Evolutionary conservation across 768 basidiomycete species (phyloP).

Genomic region (Macrolepiota fuliginosa): DNA sequence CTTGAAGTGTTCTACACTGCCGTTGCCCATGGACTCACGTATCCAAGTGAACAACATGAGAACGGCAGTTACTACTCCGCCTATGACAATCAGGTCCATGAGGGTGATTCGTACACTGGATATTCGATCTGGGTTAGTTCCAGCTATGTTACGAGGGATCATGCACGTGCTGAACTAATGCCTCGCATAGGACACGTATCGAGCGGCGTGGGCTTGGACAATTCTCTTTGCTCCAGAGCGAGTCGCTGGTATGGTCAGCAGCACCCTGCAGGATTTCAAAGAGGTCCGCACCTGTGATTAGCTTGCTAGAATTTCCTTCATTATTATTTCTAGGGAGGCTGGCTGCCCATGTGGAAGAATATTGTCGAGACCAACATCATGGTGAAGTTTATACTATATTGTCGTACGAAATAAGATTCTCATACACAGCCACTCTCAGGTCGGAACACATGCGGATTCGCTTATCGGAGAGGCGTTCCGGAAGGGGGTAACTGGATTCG

Average conservation of each 20-base stretch:
- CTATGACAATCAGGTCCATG: constrained; percentile 64
- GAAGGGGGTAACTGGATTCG: constrained; percentile 64
- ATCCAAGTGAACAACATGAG: constrained; percentile 74
- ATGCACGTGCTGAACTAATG: background rate
- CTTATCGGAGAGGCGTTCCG: constrained; percentile 67
- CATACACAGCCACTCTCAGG: constrained; percentile 39
- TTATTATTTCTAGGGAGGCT: constrained; percentile 50
- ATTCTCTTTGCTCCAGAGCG: constrained; percentile 75
- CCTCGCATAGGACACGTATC: constrained; percentile 58
- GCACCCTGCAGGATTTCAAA: constrained; percentile 77
- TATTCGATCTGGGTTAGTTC: constrained; percentile 72
- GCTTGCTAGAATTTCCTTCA: background rate
- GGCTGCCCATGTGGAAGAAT: constrained; percentile 91
- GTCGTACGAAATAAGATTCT: background rate
- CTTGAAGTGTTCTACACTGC: constrained; percentile 56
- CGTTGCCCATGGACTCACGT: constrained; percentile 66
- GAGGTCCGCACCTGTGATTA: constrained; percentile 26
- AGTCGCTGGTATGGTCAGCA: constrained; percentile 69
- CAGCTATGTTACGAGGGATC: background rate
- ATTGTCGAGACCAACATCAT: constrained; percentile 85
- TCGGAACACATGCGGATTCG: constrained; percentile 77
- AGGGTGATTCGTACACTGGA: constrained; percentile 62
- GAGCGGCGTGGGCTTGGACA: constrained; percentile 76
- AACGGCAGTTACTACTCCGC: constrained; percentile 69
- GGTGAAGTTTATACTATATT: constrained; percentile 21